phyloP scores from a whole-genome alignment of 768 basidiomycete genomes.

The Trametes sanguinea region DNA sequence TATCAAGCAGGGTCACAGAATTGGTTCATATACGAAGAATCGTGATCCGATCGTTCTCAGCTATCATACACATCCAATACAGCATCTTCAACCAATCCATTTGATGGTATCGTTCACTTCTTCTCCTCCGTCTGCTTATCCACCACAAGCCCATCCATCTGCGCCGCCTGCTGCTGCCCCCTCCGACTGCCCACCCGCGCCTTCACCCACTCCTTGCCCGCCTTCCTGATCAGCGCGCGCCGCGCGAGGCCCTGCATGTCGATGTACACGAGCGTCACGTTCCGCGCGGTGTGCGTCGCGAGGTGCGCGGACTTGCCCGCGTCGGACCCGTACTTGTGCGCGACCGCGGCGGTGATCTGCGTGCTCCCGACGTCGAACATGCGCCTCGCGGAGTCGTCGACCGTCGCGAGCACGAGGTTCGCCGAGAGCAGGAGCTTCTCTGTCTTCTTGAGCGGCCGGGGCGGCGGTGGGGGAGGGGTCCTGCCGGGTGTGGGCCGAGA shows the following conservation, averaged over 20 bases:
- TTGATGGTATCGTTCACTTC: not conserved
- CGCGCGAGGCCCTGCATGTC: constrained; percentile 74
- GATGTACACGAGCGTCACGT: constrained; percentile 76
- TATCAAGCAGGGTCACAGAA: too few species aligned
- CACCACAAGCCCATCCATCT: constrained; percentile 19
- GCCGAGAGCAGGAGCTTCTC: constrained; percentile 59
- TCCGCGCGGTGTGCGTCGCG: constrained; percentile 64
- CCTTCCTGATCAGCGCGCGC: constrained; percentile 64
- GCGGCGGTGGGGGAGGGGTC: not conserved
- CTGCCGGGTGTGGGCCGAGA: not conserved
- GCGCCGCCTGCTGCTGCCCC: not conserved
- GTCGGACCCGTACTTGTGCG: constrained; percentile 59
- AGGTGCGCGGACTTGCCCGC: constrained; percentile 60
- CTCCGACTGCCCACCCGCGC: constrained; percentile 35
- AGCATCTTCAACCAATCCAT: too few species aligned
- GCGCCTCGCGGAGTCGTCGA: constrained; percentile 58
- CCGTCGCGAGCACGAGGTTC: constrained; percentile 65
- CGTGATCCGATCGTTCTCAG: not conserved
- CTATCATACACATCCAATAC: not conserved
- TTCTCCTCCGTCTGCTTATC: constrained; percentile 5
- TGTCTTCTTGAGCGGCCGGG: constrained; percentile 32
- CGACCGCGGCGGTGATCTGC: constrained; percentile 50
- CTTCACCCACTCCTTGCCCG: constrained; percentile 59
- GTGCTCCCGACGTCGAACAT: constrained; percentile 53
- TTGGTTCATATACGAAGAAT: too few species aligned